Evolutionary conservation across 805 yeast species (phyloP).

Genomic region (Kluyveromyces siamensis): DNA sequence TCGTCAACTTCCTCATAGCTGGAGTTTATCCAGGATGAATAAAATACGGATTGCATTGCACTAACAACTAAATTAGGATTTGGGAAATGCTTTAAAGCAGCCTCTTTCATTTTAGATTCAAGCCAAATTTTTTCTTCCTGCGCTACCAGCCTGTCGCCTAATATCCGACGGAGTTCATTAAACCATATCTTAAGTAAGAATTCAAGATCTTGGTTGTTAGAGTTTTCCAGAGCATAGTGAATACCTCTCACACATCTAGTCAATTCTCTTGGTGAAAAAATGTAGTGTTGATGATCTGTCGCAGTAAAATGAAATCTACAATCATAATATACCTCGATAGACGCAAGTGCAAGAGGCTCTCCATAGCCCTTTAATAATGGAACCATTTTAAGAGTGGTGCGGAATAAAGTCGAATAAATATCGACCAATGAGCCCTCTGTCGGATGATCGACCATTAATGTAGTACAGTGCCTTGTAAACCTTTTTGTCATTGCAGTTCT

Average conservation of each 20-base stretch:
- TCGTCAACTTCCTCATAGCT: slow-evolving; percentile 49
- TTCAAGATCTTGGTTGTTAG: slow-evolving; percentile 30
- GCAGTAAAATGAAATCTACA: slow-evolving; percentile 36
- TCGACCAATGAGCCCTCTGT: slow-evolving; percentile 48
- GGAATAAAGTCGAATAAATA: slow-evolving; percentile 54
- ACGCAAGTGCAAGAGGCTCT: slow-evolving; percentile 46
- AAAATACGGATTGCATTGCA: slow-evolving; percentile 47
- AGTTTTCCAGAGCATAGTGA: slow-evolving; percentile 37
- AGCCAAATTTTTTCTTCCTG: slow-evolving; percentile 44
- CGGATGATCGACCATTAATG: slow-evolving; percentile 76
- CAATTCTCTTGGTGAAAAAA: slow-evolving; percentile 83
- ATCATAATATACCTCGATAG: slow-evolving; percentile 50
- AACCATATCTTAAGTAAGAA: slow-evolving; percentile 60
- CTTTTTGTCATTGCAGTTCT: slow-evolving; percentile 49
- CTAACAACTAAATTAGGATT: slow-evolving; percentile 30
- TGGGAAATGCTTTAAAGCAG: slow-evolving; percentile 38
- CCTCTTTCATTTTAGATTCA: slow-evolving; percentile 26
- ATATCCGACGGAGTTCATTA: slow-evolving; percentile 72
- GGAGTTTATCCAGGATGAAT: slow-evolving; percentile 65
- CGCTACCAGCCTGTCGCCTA: slow-evolving; percentile 58
- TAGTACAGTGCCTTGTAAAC: slow-evolving; percentile 55
- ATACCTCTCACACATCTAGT: slow-evolving; percentile 85
- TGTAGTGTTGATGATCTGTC: slow-evolving; percentile 45
- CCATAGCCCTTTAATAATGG: slow-evolving; percentile 54
- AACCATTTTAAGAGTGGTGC: slow-evolving; percentile 46